Base-by-base conservation (phyloP, 2,329 filamentous ascomycete genomes). In the Diaporthe sp. region DNA sequence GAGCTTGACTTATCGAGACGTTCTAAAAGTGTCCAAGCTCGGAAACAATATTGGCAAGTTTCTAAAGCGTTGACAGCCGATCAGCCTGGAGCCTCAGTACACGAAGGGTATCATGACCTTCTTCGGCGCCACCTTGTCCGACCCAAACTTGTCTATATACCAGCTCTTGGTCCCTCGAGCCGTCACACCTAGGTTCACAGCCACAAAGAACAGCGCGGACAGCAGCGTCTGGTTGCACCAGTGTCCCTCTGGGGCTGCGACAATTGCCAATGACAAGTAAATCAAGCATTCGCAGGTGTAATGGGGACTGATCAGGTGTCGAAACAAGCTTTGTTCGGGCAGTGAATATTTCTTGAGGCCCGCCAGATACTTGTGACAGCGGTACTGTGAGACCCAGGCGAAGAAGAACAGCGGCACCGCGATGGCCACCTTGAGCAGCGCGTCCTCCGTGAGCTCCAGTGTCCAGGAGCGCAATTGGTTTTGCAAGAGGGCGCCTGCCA, bases 201-300 rank as follows among this genome's bases (percentile, higher is more conserved):
- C 87, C 42, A 97, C 94, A 82, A 98, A 98, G 5, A 92, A 79
- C 55, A 94, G 81, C 8, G 91, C 94, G 74, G 91, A 91, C 49
- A 94, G 80, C 58, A 98, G 83, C 0, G 96, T 96, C 81, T 86
- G 90, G 83, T 98, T 98, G 75, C 95, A 82, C 73, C 89, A 77
- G 44, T 87, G 84, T 15, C 92, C 93, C 10, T 85, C 80, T 0
- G 96, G 95, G 1, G 96, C 95, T 42, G 93, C 92, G 53, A 94
- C 83, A 61, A 97, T 84, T 3, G 95, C 90, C 78, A 99, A 85
- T n/a, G 93, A 89, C 28, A 95, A 81, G 82, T 99, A 98, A 75
- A 98, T 91, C 55, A 94, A 82, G 81, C 94, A 96, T 85, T 98
- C 97, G 80, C 93, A 95, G 4, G 94, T 94, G 84, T 98, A 99